Conservation (phyloP, 805 yeast genomes). For the Isabelozyma pseudorhagii region DNA sequence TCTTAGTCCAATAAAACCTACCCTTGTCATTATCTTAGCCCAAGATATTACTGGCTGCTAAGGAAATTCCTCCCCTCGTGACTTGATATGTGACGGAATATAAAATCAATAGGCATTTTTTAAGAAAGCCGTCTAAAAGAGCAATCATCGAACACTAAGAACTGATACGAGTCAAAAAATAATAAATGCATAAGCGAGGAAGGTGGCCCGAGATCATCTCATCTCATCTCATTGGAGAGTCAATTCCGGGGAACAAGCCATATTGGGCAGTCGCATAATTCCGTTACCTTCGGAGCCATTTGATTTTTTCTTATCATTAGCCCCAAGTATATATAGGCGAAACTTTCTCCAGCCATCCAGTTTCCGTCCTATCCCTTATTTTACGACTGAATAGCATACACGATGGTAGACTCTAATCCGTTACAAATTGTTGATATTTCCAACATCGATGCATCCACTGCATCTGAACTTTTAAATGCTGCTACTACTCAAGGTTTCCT, state of each 20-base stretch:
- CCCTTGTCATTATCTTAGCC: no score
- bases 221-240: background rate
- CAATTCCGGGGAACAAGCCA: background rate
- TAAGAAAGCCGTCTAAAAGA: background rate
- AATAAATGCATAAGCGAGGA: background rate
- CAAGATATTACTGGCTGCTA: no score
- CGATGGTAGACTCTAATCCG: conserved; percentile 32
- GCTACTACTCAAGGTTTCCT: conserved; percentile 65
- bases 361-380: no score
- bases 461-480: conserved; percentile 52
- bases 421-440: conserved; percentile 58
- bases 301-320: background rate
- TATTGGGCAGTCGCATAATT: background rate
- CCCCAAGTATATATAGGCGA: background rate
- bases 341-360: no score
- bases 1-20: no score
- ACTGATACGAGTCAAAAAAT: background rate
- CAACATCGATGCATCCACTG: conserved; percentile 39
- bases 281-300: background rate
- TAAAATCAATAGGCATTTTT: background rate
- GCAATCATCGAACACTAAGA: background rate
- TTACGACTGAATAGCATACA: background rate
- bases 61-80: no score
- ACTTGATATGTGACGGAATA: background rate
- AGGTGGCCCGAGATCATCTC: background rate